Evolutionary conservation across 441 rosid species (phyloP).

Genomic region (Euphorbia celastroides): DNA sequence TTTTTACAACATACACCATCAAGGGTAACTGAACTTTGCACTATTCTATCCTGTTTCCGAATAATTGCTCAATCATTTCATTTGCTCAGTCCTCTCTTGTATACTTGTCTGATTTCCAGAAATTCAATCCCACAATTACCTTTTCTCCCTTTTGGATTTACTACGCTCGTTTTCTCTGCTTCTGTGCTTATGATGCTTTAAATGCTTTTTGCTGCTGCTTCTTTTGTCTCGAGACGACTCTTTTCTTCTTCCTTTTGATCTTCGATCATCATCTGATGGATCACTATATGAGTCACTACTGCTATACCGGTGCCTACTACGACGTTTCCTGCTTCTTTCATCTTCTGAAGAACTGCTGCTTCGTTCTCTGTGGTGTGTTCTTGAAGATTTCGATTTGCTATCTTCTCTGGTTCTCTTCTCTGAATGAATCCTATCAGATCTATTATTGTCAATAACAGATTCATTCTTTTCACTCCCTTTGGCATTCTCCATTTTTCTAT

Average conservation of each 20-base stretch:
- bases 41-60: too few relatives aligned
- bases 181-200: conserved; percentile 43
- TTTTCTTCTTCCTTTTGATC: conserved; percentile 49
- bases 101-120: neutral
- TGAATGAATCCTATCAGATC: conserved; percentile 17
- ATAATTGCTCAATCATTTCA: neutral
- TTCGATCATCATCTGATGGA: conserved; percentile 42
- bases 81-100: neutral
- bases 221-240: conserved; percentile 54
- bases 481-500: conserved; percentile 18
- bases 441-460: conserved; percentile 17
- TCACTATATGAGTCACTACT: conserved; percentile 53
- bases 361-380: conserved; percentile 18
- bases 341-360: conserved; percentile 50
- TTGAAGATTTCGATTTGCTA: conserved; percentile 32
- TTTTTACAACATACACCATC: neutral
- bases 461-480: conserved; percentile 16
- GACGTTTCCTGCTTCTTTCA: conserved; percentile 48
- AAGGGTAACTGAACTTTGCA: neutral
- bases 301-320: conserved; percentile 34
- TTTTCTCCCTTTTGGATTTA: conserved; percentile 48
- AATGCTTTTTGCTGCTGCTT: conserved; percentile 54
- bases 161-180: conserved; percentile 38
- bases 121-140: conserved; percentile 38
- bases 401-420: conserved; percentile 26